Conservation (phyloP, 2,329 filamentous ascomycete species). For the Bipolaris bicolor region DNA sequence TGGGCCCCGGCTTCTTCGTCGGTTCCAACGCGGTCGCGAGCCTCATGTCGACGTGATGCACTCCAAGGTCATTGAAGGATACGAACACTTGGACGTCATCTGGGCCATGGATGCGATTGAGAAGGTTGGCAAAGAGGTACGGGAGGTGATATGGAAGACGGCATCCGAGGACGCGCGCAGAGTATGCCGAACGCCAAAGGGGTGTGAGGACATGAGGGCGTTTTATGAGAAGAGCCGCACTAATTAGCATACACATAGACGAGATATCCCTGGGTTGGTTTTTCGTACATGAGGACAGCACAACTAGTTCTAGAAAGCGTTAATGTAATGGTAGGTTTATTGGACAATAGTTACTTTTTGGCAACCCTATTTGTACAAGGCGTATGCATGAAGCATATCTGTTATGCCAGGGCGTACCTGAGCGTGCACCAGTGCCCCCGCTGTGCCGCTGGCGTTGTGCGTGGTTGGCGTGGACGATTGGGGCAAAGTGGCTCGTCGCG, state of each 20-base stretch:
- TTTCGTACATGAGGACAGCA: neutral
- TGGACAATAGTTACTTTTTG: neutral
- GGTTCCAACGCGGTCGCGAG: conserved; percentile 78
- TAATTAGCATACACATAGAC: conserved; percentile 2
- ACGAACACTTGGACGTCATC: conserved; percentile 92
- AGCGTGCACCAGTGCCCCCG: conserved; percentile 1
- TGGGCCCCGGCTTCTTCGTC: conserved; percentile 72
- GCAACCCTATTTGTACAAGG: neutral
- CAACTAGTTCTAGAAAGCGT: neutral
- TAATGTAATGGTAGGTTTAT: too few species aligned
- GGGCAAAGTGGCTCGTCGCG: conserved; percentile 23
- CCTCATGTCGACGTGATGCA: conserved; percentile 83
- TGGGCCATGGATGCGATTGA: conserved; percentile 91
- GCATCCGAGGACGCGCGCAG: conserved; percentile 61
- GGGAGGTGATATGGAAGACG: conserved; percentile 84
- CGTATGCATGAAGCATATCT: neutral
- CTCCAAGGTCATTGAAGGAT: conserved; percentile 76
- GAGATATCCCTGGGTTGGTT: conserved; percentile 2
- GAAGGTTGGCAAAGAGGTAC: conserved; percentile 80
- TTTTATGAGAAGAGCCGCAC: conserved; percentile 30
- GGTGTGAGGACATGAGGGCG: conserved; percentile 60
- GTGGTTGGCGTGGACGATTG: conserved; percentile 2
- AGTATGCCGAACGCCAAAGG: conserved; percentile 67
- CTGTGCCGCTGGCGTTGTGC: conserved; percentile 1
- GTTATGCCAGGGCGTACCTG: neutral